A percentile compares a stretch with the other conserved stretches of the same genome.
phyloP scores from a whole-genome alignment of 495 filamentous ascomycete genomes.

The Penicillium paradoxum region DNA sequence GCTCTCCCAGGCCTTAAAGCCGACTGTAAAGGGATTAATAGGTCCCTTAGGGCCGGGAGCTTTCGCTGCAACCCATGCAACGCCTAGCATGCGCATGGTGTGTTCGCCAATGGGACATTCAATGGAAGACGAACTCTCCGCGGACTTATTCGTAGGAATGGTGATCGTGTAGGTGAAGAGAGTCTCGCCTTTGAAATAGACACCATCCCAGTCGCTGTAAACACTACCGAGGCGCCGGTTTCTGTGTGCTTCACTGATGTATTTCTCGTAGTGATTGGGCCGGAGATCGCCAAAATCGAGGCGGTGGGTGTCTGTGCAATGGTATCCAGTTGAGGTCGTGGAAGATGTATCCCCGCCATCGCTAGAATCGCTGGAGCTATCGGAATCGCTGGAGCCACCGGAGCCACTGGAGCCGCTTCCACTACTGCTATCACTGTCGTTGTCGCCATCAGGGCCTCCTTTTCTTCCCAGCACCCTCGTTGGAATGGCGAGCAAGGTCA shows the following conservation, averaged over 20 bases:
- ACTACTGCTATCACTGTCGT: neutral
- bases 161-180: neutral
- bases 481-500: conserved; percentile 1
- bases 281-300: neutral
- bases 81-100: conserved; percentile 2
- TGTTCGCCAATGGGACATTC: conserved; percentile 1
- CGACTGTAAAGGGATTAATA: neutral
- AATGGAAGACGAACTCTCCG: neutral
- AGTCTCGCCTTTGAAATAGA: conserved; percentile 4
- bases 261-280: neutral
- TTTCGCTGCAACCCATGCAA: conserved; percentile 2
- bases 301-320: neutral
- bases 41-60: neutral
- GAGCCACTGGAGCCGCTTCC: neutral
- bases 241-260: neutral
- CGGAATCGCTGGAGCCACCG: neutral
- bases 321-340: neutral
- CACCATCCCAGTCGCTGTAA: neutral
- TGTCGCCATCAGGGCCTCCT: neutral
- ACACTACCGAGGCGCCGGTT: neutral
- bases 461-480: neutral
- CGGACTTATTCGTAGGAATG: neutral
- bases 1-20: conserved; percentile 5
- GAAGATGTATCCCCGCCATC: neutral
- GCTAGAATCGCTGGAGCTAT: neutral